Percentiles rank a stretch among this genome's conserved stretches.
These are phyloP conservation scores for Phylloporus sp. DNA, from an alignment of 768 basidiomycete genomes.

Conservation along the genomic window DNA sequence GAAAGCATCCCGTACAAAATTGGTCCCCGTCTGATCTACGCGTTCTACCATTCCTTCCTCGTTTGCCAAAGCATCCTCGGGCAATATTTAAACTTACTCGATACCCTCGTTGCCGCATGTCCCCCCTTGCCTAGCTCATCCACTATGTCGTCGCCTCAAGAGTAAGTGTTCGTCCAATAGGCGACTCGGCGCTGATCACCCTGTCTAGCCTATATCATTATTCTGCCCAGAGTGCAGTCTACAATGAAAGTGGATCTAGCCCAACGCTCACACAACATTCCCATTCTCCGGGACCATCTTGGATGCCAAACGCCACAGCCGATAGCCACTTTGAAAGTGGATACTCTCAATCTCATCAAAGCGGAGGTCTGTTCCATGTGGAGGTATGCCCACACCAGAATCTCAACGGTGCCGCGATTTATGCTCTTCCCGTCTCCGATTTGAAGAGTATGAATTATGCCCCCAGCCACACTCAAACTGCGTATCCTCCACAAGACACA, in stretches of 20 bases:
- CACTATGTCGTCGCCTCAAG: slow-evolving; percentile 20
- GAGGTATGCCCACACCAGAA: slow-evolving; percentile 12
- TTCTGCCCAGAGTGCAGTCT: neutral
- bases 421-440: neutral
- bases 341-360: slow-evolving; percentile 5
- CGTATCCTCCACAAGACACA: neutral
- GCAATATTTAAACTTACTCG: slow-evolving; percentile 22
- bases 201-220: slow-evolving; percentile 4
- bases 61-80: slow-evolving; percentile 18
- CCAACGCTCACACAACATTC: neutral
- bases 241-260: slow-evolving; percentile 6
- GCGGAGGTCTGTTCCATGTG: neutral
- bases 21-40: slow-evolving; percentile 12
- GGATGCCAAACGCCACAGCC: neutral
- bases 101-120: slow-evolving; percentile 4
- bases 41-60: slow-evolving; percentile 18
- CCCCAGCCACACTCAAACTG: neutral
- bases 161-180: slow-evolving; percentile 9
- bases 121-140: neutral
- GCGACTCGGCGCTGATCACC: slow-evolving; percentile 1
- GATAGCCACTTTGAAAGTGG: slow-evolving; percentile 1
- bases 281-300: neutral
- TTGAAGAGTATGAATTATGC: slow-evolving; percentile 7
- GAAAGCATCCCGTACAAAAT: slow-evolving; percentile 22
- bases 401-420: neutral